Evolutionary conservation across 352 stramenopile species (phyloP), one percentile per base, ranked within the genome.

Genomic region (Bremia lactucae): DNA sequence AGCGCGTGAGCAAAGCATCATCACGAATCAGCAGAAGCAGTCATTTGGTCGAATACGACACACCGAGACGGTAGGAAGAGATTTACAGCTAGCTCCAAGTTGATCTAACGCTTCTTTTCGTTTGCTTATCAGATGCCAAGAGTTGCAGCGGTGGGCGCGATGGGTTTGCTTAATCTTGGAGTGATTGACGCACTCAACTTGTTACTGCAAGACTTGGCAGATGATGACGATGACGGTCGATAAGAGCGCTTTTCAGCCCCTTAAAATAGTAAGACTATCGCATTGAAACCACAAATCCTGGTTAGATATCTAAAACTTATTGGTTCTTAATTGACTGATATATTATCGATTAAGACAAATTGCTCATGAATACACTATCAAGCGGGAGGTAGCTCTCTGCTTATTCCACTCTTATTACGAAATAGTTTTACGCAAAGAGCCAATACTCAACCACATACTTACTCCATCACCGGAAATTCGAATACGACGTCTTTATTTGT

Each of bases 401-500:
- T 10, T 15, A 15, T 33, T 24, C 20, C 2, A n/a, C 19, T 31
- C 16, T n/a, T 40, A 31, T 26, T 16, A 22, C 7, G 29, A 4
- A 18, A 31, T 5, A 22, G 16, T 18, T 6, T 2, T 7, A 28
- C 31, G 35, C 39, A 58, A 25, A 53, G 21, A 55, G 46, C 28
- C 34, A 24, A 50, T 31, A 55, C 43, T 67, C 47, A 59, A 61
- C 46, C 56, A 43, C 54, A 49, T 57, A 63, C 56, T 80, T 88
- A 91, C 67, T 95, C 81, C 70, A 87, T 61, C 62, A 94, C 78
- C 36, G 81, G 79, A 63, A 98, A 98, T 72, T 97, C 84, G 61
- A 99, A 99, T 52, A 96, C 83, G 74, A 99, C 96, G 62, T 98
- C 92, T 81, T 99, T 99, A 83, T 98, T 98, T 64, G 96, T 99